These are phyloP conservation scores for Mucor piriformis DNA, from an alignment of 371 early-diverging fungal genomes.

Conservation along the genomic window DNA sequence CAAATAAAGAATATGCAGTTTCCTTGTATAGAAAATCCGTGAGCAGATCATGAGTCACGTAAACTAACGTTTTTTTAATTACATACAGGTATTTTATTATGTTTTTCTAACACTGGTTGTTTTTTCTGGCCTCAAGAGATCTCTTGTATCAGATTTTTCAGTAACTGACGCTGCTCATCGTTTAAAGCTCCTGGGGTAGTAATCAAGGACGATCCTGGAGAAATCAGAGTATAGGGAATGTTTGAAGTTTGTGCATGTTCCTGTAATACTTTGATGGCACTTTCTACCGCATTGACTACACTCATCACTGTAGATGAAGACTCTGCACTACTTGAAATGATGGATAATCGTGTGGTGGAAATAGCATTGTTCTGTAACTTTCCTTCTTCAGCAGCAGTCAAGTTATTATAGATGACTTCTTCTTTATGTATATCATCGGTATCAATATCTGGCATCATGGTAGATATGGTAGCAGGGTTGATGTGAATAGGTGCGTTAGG, in stretches of 20 bases:
- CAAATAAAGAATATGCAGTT: too few species aligned
- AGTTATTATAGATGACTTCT: slow-evolving; percentile 1
- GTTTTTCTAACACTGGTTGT: too few species aligned
- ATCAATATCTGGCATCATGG: background rate
- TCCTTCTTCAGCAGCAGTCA: slow-evolving; percentile 16
- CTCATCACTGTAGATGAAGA: background rate
- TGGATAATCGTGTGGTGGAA: too few species aligned
- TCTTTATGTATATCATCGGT: background rate
- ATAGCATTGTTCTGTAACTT: background rate
- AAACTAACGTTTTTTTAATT: too few species aligned
- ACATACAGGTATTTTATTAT: too few species aligned
- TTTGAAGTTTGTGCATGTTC: background rate
- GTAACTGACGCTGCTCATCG: background rate
- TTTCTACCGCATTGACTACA: background rate
- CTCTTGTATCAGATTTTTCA: too few species aligned
- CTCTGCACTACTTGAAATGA: background rate
- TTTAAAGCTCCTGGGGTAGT: background rate
- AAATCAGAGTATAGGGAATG: background rate
- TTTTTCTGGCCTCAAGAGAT: too few species aligned
- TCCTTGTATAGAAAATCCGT: too few species aligned
- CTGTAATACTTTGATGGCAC: background rate
- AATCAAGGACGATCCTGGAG: background rate
- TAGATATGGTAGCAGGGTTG: slow-evolving; percentile 2
- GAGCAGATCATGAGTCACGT: too few species aligned
- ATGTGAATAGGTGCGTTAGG: slow-evolving; percentile 17